A percentile compares a stretch with the other conserved stretches of the same genome.
Conservation (phyloP, 441 rosid species). For the Gossypium gossypioides region DNA sequence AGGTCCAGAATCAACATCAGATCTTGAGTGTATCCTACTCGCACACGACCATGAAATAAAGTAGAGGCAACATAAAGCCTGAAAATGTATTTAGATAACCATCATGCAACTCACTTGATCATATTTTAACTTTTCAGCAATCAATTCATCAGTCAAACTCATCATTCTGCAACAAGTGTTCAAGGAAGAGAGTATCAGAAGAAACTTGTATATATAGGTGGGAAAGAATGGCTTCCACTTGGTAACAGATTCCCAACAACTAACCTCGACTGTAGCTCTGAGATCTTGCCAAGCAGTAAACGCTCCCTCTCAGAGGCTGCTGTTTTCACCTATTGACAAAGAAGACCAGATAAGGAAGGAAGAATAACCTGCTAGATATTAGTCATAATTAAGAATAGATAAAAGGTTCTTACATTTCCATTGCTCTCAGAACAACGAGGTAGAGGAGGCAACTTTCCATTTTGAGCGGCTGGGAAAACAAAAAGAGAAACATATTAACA, state of each 20-base stretch:
- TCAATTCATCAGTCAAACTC: conserved; percentile 61
- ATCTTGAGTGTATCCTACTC: neutral
- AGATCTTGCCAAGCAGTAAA: conserved; percentile 46
- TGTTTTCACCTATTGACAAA: conserved; percentile 47
- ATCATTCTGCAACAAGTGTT: conserved; percentile 48
- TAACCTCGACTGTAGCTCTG: conserved; percentile 76
- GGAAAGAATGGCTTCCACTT: neutral
- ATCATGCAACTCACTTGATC: conserved; percentile 42
- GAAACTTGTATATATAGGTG: neutral
- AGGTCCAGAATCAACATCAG: neutral
- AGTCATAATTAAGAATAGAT: neutral
- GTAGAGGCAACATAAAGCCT: neutral
- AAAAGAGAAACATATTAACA: neutral
- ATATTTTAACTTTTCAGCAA: conserved; percentile 55
- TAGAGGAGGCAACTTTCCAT: conserved; percentile 76
- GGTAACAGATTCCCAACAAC: conserved; percentile 16
- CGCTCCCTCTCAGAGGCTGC: conserved; percentile 68
- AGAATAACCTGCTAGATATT: neutral
- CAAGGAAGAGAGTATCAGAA: neutral
- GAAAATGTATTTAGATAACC: neutral
- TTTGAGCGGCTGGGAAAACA: conserved; percentile 51
- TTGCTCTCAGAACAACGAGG: conserved; percentile 51
- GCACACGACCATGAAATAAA: neutral
- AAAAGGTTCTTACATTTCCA: conserved; percentile 53
- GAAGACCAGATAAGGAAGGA: conserved; percentile 14